Evolutionary conservation across 164 flowering plant genomes (phyloP).

Genomic region (Umbilicus rupestris): DNA sequence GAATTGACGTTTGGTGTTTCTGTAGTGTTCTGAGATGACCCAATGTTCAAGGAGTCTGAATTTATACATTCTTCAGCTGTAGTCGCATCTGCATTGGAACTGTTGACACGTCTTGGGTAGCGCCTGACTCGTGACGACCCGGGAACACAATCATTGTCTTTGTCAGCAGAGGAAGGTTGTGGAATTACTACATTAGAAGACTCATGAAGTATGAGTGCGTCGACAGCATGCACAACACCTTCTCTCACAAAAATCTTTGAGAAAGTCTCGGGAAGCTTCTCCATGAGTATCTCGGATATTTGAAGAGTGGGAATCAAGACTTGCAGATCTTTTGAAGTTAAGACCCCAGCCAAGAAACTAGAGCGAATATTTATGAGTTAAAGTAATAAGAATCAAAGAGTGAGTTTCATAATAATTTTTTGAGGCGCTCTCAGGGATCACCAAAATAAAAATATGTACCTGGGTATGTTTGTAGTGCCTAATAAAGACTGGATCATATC

Average conservation of each 20-base stretch:
- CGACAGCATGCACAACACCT: conserved; percentile 97
- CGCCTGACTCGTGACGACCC: conserved; percentile 84
- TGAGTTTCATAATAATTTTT: background rate
- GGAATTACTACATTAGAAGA: conserved; percentile 22
- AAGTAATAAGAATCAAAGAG: background rate
- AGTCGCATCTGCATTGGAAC: conserved; percentile 46
- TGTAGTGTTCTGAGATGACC: conserved; percentile 46
- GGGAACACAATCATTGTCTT: conserved; percentile 53
- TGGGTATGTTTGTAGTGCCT: conserved; percentile 76
- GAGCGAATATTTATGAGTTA: conserved; percentile 9
- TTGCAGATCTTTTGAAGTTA: conserved; percentile 98
- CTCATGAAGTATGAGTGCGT: conserved; percentile 47
- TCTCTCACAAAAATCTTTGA: conserved; percentile 93
- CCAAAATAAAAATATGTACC: conserved; percentile 29
- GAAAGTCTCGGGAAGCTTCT: conserved; percentile 86
- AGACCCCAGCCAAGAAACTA: conserved; percentile 90
- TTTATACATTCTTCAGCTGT: conserved; percentile 50
- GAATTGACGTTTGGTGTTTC: conserved; percentile 64
- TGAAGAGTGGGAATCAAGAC: conserved; percentile 88
- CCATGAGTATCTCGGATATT: conserved; percentile 93
- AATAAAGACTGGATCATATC: conserved; percentile 80
- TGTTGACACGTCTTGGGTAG: conserved; percentile 54
- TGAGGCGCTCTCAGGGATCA: background rate
- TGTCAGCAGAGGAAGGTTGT: conserved; percentile 46
- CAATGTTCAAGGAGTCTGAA: conserved; percentile 34